Evolutionary conservation across 1,139 yeast genomes (phyloP), one percentile per base, ranked within the genome.

Genomic region (Kodamaea arcana): DNA sequence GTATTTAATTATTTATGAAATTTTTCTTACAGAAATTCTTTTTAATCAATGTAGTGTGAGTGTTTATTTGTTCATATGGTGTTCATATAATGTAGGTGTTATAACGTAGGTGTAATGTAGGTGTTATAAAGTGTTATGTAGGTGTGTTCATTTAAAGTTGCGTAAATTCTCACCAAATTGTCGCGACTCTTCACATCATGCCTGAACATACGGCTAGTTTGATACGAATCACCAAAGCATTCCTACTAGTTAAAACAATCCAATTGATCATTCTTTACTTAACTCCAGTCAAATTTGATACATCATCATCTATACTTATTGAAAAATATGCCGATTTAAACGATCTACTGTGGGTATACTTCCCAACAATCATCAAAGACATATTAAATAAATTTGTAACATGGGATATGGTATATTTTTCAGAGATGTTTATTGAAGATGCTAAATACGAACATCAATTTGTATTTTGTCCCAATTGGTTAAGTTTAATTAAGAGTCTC

Each of bases 391-490:
- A 78, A 40, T 62, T 85, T 7, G 62, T 84, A 22, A 71, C 80
- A 5, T 90, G 97, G 97, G 98, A 92, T 56, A 72, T 82, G 2
- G 94, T 88, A 0, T 87, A 82, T 56, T 88, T 84, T 51, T 58
- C 75, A 17, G 77, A 80, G 32, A 52, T 80, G 31, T 77, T 83
- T 25, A 54, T 60, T 14, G 59, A 74, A 18, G 78, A 72, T 0
- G 60, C 72, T 20, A 54, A 57, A 24, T 88, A 69, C 56, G 97
- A 92, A 55, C 96, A 92, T 55, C 94, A 87, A 59, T 84, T 78
- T 72, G 97, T 94, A 7, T 92, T 87, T 55, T 81, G 95, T 27
- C 83, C 86, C 5, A 56, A 78, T 3, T 88, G 96, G 94, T 72
- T 83, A 64, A 51, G 73, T 29, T 39, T 78, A 3, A 58, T 86